A percentile compares a stretch with the other conserved stretches of the same genome.
Conservation (phyloP, 192 early-diverging fungal species). For the Helicostylum pulchrum region DNA sequence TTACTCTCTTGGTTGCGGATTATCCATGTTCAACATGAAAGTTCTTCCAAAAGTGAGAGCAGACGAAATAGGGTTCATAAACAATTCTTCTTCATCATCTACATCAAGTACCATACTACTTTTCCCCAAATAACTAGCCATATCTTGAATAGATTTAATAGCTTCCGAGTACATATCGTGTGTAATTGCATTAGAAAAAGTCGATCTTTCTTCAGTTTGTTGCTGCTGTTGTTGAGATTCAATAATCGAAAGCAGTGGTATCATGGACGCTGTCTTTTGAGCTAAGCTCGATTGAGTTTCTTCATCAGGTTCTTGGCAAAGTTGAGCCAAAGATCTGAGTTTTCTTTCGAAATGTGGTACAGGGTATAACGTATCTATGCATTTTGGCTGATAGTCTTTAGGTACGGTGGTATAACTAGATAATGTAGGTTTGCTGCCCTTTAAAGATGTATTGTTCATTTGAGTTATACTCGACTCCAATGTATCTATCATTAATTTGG, state of each 20-base stretch:
- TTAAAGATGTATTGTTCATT: background rate
- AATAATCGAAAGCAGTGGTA: constrained; percentile 26
- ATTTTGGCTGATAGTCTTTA: constrained; percentile 24
- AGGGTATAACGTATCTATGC: constrained; percentile 30
- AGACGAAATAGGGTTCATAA: constrained; percentile 6
- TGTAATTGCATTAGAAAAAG: constrained; percentile 9
- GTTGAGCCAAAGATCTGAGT: constrained; percentile 28
- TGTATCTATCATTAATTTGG: constrained; percentile 28
- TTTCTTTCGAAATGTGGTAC: constrained; percentile 29
- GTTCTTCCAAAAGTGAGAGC: constrained; percentile 17
- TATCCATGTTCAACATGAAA: constrained; percentile 21
- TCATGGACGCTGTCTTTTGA: constrained; percentile 2
- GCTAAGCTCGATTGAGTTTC: background rate
- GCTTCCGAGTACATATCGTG: constrained; percentile 36
- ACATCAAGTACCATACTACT: constrained; percentile 29
- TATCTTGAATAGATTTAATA: constrained; percentile 21
- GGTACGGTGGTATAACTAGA: background rate
- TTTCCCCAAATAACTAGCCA: constrained; percentile 18
- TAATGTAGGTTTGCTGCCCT: too few species aligned
- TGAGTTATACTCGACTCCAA: constrained; percentile 19
- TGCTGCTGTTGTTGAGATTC: constrained; percentile 8
- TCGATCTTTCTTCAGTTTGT: background rate
- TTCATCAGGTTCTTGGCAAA: constrained; percentile 28
- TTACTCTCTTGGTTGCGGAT: constrained; percentile 20
- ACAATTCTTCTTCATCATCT: constrained; percentile 17